These are phyloP conservation scores for Backusella morwellensis DNA, from an alignment of 192 early-diverging fungal genomes.

Conservation along the genomic window DNA sequence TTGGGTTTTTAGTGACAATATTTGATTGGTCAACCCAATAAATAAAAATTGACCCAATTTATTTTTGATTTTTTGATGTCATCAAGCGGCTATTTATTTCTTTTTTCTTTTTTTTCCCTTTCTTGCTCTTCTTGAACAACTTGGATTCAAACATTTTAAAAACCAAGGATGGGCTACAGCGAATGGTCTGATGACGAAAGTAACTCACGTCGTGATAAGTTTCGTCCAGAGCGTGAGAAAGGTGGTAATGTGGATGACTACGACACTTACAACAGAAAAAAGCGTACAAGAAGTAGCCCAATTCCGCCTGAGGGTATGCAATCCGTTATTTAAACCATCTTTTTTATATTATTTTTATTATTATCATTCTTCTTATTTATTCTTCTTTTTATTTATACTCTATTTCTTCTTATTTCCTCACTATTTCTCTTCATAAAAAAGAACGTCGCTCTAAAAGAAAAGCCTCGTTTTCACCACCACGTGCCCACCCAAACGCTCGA, in stretches of 20 bases:
- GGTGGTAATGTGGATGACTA: slow-evolving; percentile 15
- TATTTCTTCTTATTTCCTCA: background rate
- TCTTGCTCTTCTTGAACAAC: background rate
- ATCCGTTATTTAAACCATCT: slow-evolving; percentile 8
- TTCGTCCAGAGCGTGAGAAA: slow-evolving; percentile 32
- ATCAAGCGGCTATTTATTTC: background rate
- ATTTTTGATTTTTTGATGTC: background rate
- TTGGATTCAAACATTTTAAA: slow-evolving; percentile 2
- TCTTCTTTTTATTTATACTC: background rate
- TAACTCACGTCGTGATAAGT: slow-evolving; percentile 32
- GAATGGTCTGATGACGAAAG: slow-evolving; percentile 39
- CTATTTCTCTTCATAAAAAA: background rate
- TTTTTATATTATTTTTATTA: background rate
- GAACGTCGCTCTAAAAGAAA: slow-evolving; percentile 14
- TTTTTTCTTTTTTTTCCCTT: background rate
- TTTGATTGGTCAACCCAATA: background rate
- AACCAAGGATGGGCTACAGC: slow-evolving; percentile 15
- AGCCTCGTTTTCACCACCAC: slow-evolving; percentile 14
- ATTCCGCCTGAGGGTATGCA: slow-evolving; percentile 36
- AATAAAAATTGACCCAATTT: background rate
- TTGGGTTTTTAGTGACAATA: background rate
- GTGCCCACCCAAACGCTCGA: background rate
- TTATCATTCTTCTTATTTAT: background rate
- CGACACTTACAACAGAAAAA: slow-evolving; percentile 29
- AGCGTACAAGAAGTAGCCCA: slow-evolving; percentile 29